Evolutionary conservation across 1,139 yeast species (phyloP), one percentile per base, ranked within the genome.

Genomic region (Hemisphaericaspora lyxosophila): DNA sequence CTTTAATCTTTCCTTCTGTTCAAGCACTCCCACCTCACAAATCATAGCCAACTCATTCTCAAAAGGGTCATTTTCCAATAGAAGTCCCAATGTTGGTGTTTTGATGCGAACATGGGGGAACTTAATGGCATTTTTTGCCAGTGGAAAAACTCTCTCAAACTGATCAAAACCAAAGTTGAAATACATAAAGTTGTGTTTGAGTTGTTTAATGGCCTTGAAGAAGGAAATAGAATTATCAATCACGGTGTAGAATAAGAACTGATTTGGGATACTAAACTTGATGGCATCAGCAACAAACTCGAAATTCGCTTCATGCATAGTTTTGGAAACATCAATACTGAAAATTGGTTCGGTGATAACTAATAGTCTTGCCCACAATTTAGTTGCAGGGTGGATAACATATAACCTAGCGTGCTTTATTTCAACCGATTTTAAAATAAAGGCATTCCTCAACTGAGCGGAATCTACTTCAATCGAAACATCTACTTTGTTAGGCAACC

Each of bases 151-250:
- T 25, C 64, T 51, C 12, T 62, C 60, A 38, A 60, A 64, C 5
- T 78, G 74, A 16, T 59, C 53, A 4, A 70, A 54, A 2, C 71
- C 65, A 12, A 58, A 50, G 8, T 63, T 57, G 26, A 76, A 56
- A 34, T 68, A 60, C 15, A 60, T 48, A 43, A 81, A 80, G 38
- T 83, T 82, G 36, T 64, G 64, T 26, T 57, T 55, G 20, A 85
- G 64, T 44, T 83, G 88, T 40, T 67, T 70, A 13, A 76, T 57
- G 0, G 87, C 74, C 54, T 85, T 85, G 41, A 70, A 71, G 39
- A 79, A 62, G 0, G 86, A 79, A 26, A 83, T 73, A 3, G 79
- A 54, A 48, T 82, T 82, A 47, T 85, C 95, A 38, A 83, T 65
- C 26, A 85, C 75, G 8, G 78, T 75, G 56, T 82, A 83, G 42